These are phyloP conservation scores for Leucocoprinus birnbaumii DNA, from an alignment of 768 basidiomycete genomes.

Conservation along the genomic window DNA sequence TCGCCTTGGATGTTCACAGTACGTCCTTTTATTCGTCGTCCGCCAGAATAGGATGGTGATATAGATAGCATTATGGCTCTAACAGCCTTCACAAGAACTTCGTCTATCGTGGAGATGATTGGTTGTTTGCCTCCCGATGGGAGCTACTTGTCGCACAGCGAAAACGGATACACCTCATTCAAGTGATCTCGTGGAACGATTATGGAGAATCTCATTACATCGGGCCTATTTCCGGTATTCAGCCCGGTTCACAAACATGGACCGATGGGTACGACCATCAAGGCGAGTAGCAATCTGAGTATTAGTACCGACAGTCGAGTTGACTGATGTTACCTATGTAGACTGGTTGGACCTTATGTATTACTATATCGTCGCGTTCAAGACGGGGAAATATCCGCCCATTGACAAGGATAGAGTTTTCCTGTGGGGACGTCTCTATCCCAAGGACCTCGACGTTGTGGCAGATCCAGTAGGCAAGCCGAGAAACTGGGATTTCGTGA, in stretches of 20 bases:
- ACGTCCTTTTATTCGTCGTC: not conserved
- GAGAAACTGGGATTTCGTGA: slow-evolving; percentile 40
- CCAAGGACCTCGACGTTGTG: slow-evolving; percentile 32
- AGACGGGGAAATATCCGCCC: slow-evolving; percentile 50
- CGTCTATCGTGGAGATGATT: slow-evolving; percentile 56
- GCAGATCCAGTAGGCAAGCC: slow-evolving; percentile 45
- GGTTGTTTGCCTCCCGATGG: slow-evolving; percentile 55
- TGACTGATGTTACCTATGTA: not conserved
- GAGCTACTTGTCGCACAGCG: slow-evolving; percentile 50
- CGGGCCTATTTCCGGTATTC: slow-evolving; percentile 58
- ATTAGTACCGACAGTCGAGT: not conserved
- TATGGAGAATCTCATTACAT: slow-evolving; percentile 76
- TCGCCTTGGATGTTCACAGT: slow-evolving; percentile 71
- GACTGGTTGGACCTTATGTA: slow-evolving; percentile 54
- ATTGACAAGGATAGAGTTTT: slow-evolving; percentile 27
- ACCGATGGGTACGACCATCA: slow-evolving; percentile 52
- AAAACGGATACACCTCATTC: slow-evolving; percentile 34
- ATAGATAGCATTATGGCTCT: slow-evolving; percentile 43
- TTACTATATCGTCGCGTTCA: slow-evolving; percentile 54
- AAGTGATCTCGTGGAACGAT: slow-evolving; percentile 68
- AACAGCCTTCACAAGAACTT: slow-evolving; percentile 57
- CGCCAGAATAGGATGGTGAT: not conserved
- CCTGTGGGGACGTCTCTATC: slow-evolving; percentile 20
- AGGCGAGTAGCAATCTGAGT: slow-evolving; percentile 17
- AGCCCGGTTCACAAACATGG: slow-evolving; percentile 65